Percentiles rank a stretch among this genome's conserved stretches.
Evolutionary conservation across 495 filamentous ascomycete genomes (phyloP).

Genomic region (Paragyromitra xinjiangensis): DNA sequence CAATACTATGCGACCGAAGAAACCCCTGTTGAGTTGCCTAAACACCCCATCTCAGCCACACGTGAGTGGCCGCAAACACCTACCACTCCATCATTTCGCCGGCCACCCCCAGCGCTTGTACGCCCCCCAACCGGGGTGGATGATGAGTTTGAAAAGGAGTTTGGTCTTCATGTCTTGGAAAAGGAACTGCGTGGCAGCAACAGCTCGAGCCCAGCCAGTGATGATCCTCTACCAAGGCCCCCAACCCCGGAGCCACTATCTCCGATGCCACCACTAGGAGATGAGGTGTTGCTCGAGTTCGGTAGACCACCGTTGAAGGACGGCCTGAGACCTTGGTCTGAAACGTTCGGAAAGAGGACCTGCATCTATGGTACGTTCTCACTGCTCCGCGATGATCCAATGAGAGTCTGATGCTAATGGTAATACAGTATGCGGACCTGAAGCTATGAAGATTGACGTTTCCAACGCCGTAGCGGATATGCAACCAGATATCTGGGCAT

Average conservation of each 20-base stretch:
- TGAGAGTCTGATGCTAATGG: constrained; percentile 10
- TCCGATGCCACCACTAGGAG: constrained; percentile 54
- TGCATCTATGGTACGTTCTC: constrained; percentile 74
- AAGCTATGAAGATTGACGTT: constrained; percentile 85
- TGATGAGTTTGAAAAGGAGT: constrained; percentile 64
- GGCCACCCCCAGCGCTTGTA: constrained; percentile 41
- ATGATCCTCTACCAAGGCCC: constrained; percentile 20
- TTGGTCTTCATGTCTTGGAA: constrained; percentile 41
- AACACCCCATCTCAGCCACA: constrained; percentile 56
- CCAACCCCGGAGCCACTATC: constrained; percentile 56
- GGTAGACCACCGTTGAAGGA: constrained; percentile 86
- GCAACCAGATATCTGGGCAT: constrained; percentile 82
- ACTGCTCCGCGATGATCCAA: background rate
- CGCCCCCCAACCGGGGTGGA: constrained; percentile 53
- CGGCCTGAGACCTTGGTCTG: constrained; percentile 81
- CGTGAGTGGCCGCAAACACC: constrained; percentile 56
- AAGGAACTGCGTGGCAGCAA: constrained; percentile 38
- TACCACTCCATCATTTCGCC: constrained; percentile 39
- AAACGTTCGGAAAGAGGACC: constrained; percentile 80
- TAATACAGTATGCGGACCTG: constrained; percentile 75
- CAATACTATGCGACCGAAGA: constrained; percentile 87
- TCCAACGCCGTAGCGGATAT: constrained; percentile 81
- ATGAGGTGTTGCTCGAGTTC: constrained; percentile 79
- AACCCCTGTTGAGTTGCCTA: constrained; percentile 52
- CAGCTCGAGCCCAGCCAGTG: constrained; percentile 25